Conservation (phyloP, 2,329 filamentous ascomycete species). For the Atkinsonella hypoxylon region DNA sequence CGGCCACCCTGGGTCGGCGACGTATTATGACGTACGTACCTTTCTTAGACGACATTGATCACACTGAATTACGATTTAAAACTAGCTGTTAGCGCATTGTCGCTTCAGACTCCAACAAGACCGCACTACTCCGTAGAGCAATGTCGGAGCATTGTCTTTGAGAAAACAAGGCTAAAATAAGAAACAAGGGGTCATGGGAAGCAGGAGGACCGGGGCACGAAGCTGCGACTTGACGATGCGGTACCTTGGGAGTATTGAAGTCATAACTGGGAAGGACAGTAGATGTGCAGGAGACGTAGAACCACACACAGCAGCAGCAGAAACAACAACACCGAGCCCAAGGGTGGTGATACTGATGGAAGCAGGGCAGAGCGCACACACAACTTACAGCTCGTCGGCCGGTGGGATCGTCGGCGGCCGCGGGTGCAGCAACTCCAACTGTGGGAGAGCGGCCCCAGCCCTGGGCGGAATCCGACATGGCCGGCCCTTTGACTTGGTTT, state of each 20-base stretch:
- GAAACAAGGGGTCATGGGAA: background rate
- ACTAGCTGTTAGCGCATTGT: constrained; percentile 2
- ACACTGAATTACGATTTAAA: constrained; percentile 20
- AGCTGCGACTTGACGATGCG: background rate
- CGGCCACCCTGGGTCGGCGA: background rate
- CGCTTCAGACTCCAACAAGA: background rate
- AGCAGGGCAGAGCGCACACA: constrained; percentile 1
- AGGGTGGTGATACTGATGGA: background rate
- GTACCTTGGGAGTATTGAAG: background rate
- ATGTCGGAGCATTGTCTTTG: background rate
- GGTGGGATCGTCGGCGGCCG: constrained; percentile 24
- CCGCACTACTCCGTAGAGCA: too few relatives aligned
- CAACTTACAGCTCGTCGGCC: constrained; percentile 25
- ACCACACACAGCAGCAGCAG: background rate
- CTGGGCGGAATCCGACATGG: constrained; percentile 7
- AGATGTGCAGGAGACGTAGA: background rate
- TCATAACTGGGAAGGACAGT: background rate
- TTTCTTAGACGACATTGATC: constrained; percentile 32
- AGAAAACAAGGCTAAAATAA: background rate
- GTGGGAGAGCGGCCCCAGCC: constrained; percentile 1
- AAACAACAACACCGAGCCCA: background rate
- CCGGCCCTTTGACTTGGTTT: background rate
- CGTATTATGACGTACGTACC: constrained; percentile 20
- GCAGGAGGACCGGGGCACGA: background rate
- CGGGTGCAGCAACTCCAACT: constrained; percentile 11